A percentile compares a stretch with the other conserved stretches of the same genome.
Evolutionary conservation across 352 stramenopile species (phyloP).

Genomic region (Globisporangium abappressorium): DNA sequence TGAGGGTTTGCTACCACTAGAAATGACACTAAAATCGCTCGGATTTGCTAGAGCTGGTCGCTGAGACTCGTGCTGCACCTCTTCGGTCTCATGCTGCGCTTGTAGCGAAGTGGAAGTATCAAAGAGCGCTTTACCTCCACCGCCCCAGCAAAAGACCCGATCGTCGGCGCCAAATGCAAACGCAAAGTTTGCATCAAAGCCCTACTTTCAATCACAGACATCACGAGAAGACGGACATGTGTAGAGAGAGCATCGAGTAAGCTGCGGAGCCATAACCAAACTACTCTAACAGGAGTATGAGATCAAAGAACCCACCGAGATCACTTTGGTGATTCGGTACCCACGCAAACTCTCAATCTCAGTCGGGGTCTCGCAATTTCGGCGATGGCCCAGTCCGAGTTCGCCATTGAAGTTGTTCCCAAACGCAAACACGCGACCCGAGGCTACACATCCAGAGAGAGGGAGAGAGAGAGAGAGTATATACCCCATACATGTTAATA

Average conservation of each 20-base stretch:
- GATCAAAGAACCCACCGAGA: conserved; percentile 5
- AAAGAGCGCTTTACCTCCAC: conserved; percentile 46
- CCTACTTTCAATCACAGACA: conserved; percentile 22
- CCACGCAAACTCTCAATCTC: conserved; percentile 62
- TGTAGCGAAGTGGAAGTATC: conserved; percentile 13
- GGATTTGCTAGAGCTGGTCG: neutral
- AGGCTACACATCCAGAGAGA: conserved; percentile 21
- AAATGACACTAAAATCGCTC: neutral
- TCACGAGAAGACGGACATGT: neutral
- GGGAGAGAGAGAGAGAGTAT: neutral
- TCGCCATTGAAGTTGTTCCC: conserved; percentile 66
- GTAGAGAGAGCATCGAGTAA: too few relatives aligned
- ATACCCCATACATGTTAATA: neutral
- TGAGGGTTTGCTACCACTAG: neutral
- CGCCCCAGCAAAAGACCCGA: conserved; percentile 89
- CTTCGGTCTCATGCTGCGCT: neutral
- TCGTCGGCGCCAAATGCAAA: conserved; percentile 81
- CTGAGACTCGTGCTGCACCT: neutral
- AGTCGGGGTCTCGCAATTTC: conserved; percentile 28
- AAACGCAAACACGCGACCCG: conserved; percentile 63
- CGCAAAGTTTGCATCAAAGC: conserved; percentile 64
- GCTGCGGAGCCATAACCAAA: too few relatives aligned
- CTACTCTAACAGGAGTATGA: too few relatives aligned
- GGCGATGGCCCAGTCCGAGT: conserved; percentile 55
- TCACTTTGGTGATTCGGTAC: conserved; percentile 35